Evolutionary conservation across 1,139 yeast species (phyloP).

Genomic region (Trichomonascaceae sp.): DNA sequence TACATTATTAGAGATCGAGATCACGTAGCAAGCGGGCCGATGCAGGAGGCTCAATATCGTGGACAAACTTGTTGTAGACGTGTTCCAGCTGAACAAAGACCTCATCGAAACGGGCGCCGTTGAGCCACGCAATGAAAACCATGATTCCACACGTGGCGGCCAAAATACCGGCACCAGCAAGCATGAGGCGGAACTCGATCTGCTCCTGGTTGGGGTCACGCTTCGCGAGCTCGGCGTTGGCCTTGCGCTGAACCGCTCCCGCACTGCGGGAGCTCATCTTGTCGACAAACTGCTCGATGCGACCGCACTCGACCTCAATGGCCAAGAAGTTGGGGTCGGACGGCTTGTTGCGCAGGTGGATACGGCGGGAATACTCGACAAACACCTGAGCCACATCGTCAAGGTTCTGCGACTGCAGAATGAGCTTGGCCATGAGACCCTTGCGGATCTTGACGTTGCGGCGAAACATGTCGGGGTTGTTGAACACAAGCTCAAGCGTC

Average conservation of each 20-base stretch:
- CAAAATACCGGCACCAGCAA: slow-evolving; percentile 15
- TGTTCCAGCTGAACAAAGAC: slow-evolving; percentile 9
- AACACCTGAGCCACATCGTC: slow-evolving; percentile 67
- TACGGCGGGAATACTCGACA: slow-evolving; percentile 55
- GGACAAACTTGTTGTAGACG: slow-evolving; percentile 5
- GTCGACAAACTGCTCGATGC: slow-evolving; percentile 76
- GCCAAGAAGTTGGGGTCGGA: slow-evolving; percentile 78
- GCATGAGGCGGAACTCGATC: slow-evolving; percentile 10
- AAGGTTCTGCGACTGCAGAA: slow-evolving; percentile 59
- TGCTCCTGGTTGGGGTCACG: slow-evolving; percentile 7
- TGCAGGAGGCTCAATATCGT: no score
- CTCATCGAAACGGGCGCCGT: slow-evolving; percentile 20
- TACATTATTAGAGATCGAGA: no score
- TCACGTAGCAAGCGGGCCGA: no score
- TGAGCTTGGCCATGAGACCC: slow-evolving; percentile 76
- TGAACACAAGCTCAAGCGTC: slow-evolving; percentile 73
- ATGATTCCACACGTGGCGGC: slow-evolving; percentile 13
- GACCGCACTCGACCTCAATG: slow-evolving; percentile 76
- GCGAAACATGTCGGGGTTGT: slow-evolving; percentile 62
- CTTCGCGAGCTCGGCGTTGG: slow-evolving; percentile 8
- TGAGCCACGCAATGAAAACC: slow-evolving; percentile 16
- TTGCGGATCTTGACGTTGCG: slow-evolving; percentile 76
- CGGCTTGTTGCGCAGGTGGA: slow-evolving; percentile 69
- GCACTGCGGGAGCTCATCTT: slow-evolving; percentile 19
- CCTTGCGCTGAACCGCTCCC: slow-evolving; percentile 6